These are phyloP conservation scores for Picea sitchensis DNA, from an alignment of 75 land plant species.

Conservation along the genomic window DNA sequence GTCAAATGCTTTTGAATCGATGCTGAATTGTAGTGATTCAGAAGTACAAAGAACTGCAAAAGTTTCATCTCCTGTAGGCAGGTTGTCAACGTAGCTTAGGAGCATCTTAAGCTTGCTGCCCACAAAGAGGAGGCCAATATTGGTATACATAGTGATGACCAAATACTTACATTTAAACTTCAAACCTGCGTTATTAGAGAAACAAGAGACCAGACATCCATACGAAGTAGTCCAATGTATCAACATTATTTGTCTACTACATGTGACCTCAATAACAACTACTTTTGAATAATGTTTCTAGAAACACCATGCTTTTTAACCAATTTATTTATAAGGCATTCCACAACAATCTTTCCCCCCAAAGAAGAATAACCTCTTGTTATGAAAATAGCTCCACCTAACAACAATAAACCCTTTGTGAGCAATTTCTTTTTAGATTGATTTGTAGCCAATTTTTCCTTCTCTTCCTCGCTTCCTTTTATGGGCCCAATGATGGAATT, in stretches of 20 bases:
- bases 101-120: no score
- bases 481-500: background rate
- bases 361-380: slow-evolving; percentile 58
- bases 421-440: slow-evolving; percentile 49
- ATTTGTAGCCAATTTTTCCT: background rate
- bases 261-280: background rate
- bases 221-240: background rate
- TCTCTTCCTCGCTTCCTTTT: background rate
- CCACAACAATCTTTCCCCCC: slow-evolving; percentile 80
- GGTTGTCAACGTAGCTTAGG: no score
- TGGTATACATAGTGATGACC: background rate
- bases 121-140: no score
- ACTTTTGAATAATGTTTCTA: background rate
- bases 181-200: background rate
- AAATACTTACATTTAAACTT: background rate
- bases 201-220: background rate
- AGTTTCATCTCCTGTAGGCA: no score
- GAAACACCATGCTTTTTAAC: slow-evolving; percentile 19
- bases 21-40: no score
- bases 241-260: background rate
- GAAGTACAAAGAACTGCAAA: no score
- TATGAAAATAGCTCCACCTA: slow-evolving; percentile 68
- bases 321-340: slow-evolving; percentile 57
- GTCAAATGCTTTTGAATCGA: no score
- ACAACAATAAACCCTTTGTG: slow-evolving; percentile 59